phyloP scores from a whole-genome alignment of 1,284 basidiomycete species.

The Omphalotus olearius region DNA sequence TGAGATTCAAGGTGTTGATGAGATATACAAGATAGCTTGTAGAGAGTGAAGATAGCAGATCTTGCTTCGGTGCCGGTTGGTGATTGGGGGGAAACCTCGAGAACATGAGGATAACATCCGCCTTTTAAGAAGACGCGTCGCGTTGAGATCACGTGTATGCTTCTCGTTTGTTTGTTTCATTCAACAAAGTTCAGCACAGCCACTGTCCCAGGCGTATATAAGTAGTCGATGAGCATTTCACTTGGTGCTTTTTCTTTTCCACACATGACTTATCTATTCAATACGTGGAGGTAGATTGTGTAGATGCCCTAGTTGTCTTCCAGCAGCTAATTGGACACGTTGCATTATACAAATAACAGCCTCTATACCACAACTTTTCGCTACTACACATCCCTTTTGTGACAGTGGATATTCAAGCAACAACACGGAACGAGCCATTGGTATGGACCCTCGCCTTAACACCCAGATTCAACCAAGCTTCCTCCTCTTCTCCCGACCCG shows the following conservation, averaged over 20 bases:
- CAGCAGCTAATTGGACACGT: not conserved
- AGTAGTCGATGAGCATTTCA: not conserved
- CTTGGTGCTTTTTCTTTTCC: not conserved
- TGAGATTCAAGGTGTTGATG: constrained; percentile 2
- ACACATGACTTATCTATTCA: no score
- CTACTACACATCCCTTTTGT: no score
- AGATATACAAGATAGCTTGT: not conserved
- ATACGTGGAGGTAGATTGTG: no score
- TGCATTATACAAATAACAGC: not conserved
- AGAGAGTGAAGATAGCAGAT: constrained; percentile 2
- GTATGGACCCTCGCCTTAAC: constrained; percentile 46
- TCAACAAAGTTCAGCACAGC: constrained; percentile 16
- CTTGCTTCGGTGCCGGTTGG: constrained; percentile 2
- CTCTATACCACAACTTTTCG: constrained; percentile 15
- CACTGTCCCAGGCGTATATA: constrained; percentile 14
- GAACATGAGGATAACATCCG: not conserved
- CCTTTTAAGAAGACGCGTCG: constrained; percentile 5
- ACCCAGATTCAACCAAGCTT: constrained; percentile 48
- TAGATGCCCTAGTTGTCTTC: no score
- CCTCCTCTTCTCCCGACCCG: constrained; percentile 26
- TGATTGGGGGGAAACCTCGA: constrained; percentile 14
- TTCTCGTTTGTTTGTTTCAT: constrained; percentile 29
- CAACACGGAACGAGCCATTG: constrained; percentile 52
- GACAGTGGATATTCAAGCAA: not conserved
- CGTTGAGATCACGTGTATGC: not conserved